phyloP scores from a whole-genome alignment of 805 yeast species.

The Candida peoriensis region DNA sequence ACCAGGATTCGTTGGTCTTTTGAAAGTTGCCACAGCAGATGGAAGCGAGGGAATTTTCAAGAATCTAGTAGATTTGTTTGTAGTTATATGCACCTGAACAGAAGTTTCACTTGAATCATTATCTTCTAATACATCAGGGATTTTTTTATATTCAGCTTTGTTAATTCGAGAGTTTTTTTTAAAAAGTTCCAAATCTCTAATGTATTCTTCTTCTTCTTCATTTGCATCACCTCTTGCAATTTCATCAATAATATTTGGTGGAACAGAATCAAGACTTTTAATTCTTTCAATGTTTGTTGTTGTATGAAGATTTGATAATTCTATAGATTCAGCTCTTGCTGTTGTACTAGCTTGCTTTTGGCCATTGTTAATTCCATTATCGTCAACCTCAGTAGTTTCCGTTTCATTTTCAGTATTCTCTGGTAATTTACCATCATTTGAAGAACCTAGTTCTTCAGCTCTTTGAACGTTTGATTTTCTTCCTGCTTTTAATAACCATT shows the following conservation, averaged over 20 bases:
- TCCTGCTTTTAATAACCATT: slow-evolving; percentile 19
- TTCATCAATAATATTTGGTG: slow-evolving; percentile 15
- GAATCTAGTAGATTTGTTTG: slow-evolving; percentile 2
- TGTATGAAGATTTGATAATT: slow-evolving; percentile 12
- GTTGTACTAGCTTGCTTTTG: not conserved
- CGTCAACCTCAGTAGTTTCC: not conserved
- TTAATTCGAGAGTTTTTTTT: slow-evolving; percentile 4
- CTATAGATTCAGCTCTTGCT: slow-evolving; percentile 9
- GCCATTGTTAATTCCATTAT: not conserved
- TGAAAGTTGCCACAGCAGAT: slow-evolving; percentile 14
- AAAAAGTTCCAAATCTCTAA: slow-evolving; percentile 12
- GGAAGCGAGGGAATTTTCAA: slow-evolving; percentile 11
- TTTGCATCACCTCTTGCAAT: slow-evolving; percentile 23
- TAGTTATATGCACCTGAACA: slow-evolving; percentile 1
- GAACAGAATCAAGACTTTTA: slow-evolving; percentile 10
- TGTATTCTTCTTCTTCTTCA: slow-evolving; percentile 16
- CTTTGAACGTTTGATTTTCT: slow-evolving; percentile 20
- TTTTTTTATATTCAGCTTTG: not conserved
- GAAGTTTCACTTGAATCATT: not conserved
- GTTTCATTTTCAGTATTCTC: not conserved
- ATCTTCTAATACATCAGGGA: not conserved
- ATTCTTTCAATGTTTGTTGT: slow-evolving; percentile 20
- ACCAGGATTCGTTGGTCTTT: slow-evolving; percentile 14
- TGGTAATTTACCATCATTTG: slow-evolving; percentile 1
- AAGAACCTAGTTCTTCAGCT: slow-evolving; percentile 26